These are phyloP conservation scores for Argentina anserina DNA, from an alignment of 306 rosid genomes.

Conservation along the genomic window DNA sequence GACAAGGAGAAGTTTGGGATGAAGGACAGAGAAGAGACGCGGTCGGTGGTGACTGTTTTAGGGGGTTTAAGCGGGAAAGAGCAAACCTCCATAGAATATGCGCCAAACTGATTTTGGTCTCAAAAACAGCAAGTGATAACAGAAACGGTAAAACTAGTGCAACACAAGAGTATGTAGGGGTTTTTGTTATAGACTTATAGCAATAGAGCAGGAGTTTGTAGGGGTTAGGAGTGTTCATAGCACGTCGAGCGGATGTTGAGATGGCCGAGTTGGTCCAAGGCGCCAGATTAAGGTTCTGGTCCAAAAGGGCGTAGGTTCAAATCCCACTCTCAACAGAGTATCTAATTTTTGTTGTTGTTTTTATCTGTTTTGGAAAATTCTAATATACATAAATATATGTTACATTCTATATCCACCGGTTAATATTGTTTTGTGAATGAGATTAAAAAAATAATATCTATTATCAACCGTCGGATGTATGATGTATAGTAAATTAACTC, in stretches of 20 bases:
- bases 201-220: neutral
- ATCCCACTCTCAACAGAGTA: constrained; percentile 15
- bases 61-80: constrained; percentile 24
- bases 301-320: constrained; percentile 16
- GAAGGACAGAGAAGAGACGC: constrained; percentile 19
- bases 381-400: no score
- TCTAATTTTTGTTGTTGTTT: no score
- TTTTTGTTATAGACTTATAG: no score
- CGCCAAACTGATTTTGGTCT: neutral
- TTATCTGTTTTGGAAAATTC: no score
- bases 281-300: constrained; percentile 21
- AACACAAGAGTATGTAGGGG: neutral
- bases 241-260: no score
- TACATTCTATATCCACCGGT: no score
- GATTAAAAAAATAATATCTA: no score
- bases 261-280: constrained; percentile 18
- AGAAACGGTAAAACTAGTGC: no score
- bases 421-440: no score
- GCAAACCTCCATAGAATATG: constrained; percentile 30
- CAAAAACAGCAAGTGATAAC: neutral
- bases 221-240: no score
- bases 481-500: no score
- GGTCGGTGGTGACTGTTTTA: constrained; percentile 15
- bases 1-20: constrained; percentile 14
- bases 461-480: no score